Evolutionary conservation across 441 rosid species (phyloP).

Genomic region (Syzygium syzygioides): DNA sequence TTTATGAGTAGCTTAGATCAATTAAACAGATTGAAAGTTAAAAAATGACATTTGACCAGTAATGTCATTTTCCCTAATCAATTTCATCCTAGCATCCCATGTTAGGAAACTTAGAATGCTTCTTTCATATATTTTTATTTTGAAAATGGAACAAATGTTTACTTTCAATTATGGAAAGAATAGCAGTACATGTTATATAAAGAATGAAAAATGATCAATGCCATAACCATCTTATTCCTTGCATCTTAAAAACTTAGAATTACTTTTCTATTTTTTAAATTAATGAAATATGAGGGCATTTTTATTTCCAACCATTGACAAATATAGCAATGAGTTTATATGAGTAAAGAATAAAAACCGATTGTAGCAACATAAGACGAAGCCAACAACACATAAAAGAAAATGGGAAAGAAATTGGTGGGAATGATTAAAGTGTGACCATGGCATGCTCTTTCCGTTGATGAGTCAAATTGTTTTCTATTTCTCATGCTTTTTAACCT

Average conservation of each 20-base stretch:
- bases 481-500: neutral
- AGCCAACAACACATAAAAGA: neutral
- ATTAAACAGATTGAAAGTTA: neutral
- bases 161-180: neutral
- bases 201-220: neutral
- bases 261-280: no score
- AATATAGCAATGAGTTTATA: neutral
- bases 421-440: neutral
- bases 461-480: neutral
- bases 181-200: neutral
- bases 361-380: neutral
- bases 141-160: neutral
- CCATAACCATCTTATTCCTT: neutral
- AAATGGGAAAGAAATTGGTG: neutral
- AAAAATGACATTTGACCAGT: neutral
- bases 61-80: neutral
- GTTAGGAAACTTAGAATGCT: neutral
- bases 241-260: no score
- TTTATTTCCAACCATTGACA: neutral
- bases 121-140: neutral
- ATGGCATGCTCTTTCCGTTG: neutral
- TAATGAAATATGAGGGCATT: neutral
- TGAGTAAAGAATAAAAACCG: neutral
- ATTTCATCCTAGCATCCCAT: neutral
- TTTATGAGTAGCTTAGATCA: neutral